Base-by-base conservation (phyloP, 495 filamentous ascomycete species). In the Bombardia bombarda region DNA sequence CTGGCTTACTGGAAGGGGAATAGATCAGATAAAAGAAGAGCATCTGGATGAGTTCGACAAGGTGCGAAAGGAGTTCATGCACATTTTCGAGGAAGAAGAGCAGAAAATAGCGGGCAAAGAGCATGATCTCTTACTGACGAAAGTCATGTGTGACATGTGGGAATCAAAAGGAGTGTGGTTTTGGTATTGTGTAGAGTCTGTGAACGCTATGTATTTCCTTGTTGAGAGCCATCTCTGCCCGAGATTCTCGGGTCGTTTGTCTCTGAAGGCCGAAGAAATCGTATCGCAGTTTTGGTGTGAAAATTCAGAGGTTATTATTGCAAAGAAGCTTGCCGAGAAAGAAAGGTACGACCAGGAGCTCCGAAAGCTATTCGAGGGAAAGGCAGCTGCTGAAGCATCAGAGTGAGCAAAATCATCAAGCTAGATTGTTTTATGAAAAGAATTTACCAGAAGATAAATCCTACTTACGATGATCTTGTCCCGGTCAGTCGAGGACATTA, bases 1-100 rank as follows among this genome's bases (percentile, higher is more conserved):
- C 41, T 67, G 58, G 58, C 37, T 68, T 1, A 60, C 55, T 7
- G 55, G 53, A 17, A 42, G 43, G 18, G 31, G 23, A 0, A 47
- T 60, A 31, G 58, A 60, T 41, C 38, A 52, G 13, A 17, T 56
- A 2, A 12, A 35, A 2, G 42, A 40, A 9, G 39, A 51, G 1
- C 22, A 38, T 3, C 38, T 50, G 20, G 13, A 1, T 31, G 19
- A 43, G 43, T 55, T 47, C 24, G 37, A 44, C 31, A 17, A 40
- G 16, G 41, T 42, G 12, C 43, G 32, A 8, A 32, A 43, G 13
- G 42, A 45, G 19, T 58, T 58, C 26, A 40, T 58, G 26, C 21
- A 37, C 12, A 10, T 18, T 2, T 7, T 37, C 17, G 18, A 37
- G 17, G 10, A 7, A 12, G 22, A 43, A 32, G 12, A 43, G 42